Base-by-base conservation (phyloP, 495 filamentous ascomycete genomes). In the Choiromyces venosus region DNA sequence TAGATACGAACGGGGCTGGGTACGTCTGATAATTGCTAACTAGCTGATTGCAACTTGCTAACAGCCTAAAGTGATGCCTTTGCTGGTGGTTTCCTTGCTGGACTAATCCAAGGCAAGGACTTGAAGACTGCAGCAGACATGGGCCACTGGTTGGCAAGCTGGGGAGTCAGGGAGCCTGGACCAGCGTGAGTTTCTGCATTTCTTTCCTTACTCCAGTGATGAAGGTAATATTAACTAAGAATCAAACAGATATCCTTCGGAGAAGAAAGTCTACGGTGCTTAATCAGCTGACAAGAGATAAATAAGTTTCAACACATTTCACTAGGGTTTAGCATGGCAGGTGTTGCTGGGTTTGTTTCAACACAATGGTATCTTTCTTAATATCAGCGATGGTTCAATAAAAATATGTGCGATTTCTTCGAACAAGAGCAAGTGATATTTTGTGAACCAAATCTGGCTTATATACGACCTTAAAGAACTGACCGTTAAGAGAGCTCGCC, bases 1-100 rank as follows among this genome's bases (percentile, higher is more conserved):
- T 88, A 81, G 95, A 99, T 84, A 98, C 95, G 79, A 99, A 93
- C 82, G 95, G 95, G 81, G 95, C 95, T 73, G 95, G 90, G 89
- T 91, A 83, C 83, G 87, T 85, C 56, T 73, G 38, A 52, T 25
- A 61, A 39, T 65, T 38, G 38, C 36, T 42, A 7, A 46, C 33
- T 67, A 18, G 36, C 33, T 52, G 14, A 38, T 18, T 74, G 40
- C 42, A 14, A 35, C 18, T 21, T 65, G 5, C 78, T 84, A 44
- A 83, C 65, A 1, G 44, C 8, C 64, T 46, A 19, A 67, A 90
- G 93, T 83, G 95, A 99, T 83, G 95, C 96, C 42, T 99, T 98
- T 80, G 94, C 94, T 69, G 95, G 94, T 81, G 95, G 95, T 73
- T 94, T 99, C 84, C 84, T 89, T 66, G 94, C 94, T 66, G 95